These are phyloP conservation scores for Toxicodendron radicans DNA, from an alignment of 345 rosid genomes.

Conservation along the genomic window DNA sequence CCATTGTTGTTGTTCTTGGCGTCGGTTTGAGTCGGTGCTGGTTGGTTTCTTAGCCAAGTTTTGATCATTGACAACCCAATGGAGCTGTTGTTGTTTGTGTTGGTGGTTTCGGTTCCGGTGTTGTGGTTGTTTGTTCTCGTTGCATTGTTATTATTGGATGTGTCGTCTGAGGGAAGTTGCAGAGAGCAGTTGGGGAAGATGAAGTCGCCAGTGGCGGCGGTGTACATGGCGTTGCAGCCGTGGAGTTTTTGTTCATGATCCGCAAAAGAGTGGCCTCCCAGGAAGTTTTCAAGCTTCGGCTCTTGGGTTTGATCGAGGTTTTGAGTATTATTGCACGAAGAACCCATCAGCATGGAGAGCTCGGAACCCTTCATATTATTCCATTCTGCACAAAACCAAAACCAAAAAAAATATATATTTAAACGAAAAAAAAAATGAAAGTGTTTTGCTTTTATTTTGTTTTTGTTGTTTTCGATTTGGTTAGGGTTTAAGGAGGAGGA, in stretches of 20 bases:
- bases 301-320: slow-evolving; percentile 29
- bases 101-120: slow-evolving; percentile 16
- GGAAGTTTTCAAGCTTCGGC: slow-evolving; percentile 83
- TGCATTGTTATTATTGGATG: neutral
- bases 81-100: slow-evolving; percentile 23
- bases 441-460: too few relatives aligned
- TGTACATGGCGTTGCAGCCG: slow-evolving; percentile 34
- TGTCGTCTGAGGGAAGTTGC: slow-evolving; percentile 29
- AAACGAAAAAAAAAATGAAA: neutral
- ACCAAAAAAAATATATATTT: neutral
- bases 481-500: slow-evolving; percentile 30
- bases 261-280: slow-evolving; percentile 53
- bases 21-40: slow-evolving; percentile 32
- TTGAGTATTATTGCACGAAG: slow-evolving; percentile 37
- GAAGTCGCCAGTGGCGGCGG: slow-evolving; percentile 26
- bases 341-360: slow-evolving; percentile 26
- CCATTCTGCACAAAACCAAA: slow-evolving; percentile 51
- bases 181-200: slow-evolving; percentile 38
- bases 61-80: slow-evolving; percentile 81
- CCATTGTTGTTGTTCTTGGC: slow-evolving; percentile 18
- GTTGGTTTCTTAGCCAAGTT: slow-evolving; percentile 76
- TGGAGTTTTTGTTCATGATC: slow-evolving; percentile 37
- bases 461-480: neutral
- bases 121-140: slow-evolving; percentile 10
- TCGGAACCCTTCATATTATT: slow-evolving; percentile 45